Conservation (phyloP, 1,139 yeast genomes). For the Kluyveromyces marxianus region DNA sequence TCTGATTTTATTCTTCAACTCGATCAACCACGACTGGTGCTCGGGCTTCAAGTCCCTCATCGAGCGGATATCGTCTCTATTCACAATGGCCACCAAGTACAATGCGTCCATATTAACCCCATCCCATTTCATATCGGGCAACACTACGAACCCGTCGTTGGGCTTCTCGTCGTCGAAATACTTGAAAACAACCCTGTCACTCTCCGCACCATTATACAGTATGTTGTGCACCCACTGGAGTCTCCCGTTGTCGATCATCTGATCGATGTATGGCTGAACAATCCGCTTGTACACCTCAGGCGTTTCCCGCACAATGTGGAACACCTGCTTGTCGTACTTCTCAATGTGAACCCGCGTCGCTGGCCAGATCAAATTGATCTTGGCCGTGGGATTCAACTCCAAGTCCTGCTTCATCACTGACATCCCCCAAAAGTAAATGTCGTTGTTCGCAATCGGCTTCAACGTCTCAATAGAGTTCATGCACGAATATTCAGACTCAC, state of each 20-base stretch:
- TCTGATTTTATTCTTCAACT: slow-evolving; percentile 40
- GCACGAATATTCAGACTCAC: slow-evolving; percentile 27
- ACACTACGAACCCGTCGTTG: slow-evolving; percentile 48
- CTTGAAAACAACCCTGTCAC: slow-evolving; percentile 52
- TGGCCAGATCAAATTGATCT: slow-evolving; percentile 75
- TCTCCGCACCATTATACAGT: slow-evolving; percentile 72
- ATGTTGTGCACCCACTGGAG: slow-evolving; percentile 90
- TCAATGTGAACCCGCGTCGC: slow-evolving; percentile 81
- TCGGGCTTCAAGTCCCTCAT: slow-evolving; percentile 61
- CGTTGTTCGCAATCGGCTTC: slow-evolving; percentile 55
- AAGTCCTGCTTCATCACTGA: slow-evolving; percentile 45
- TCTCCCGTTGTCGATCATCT: slow-evolving; percentile 64
- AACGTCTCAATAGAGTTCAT: slow-evolving; percentile 34
- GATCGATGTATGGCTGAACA: slow-evolving; percentile 69
- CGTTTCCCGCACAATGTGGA: slow-evolving; percentile 66
- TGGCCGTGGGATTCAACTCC: slow-evolving; percentile 49
- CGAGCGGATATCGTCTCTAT: slow-evolving; percentile 61
- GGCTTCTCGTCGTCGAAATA: slow-evolving; percentile 35
- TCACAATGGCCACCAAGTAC: slow-evolving; percentile 73
- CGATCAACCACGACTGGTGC: slow-evolving; percentile 52
- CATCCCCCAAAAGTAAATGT: slow-evolving; percentile 77
- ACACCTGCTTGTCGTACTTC: slow-evolving; percentile 54
- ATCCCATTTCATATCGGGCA: slow-evolving; percentile 95
- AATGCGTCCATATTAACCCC: slow-evolving; percentile 58
- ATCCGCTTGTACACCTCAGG: slow-evolving; percentile 58